A percentile compares a stretch with the other conserved stretches of the same genome.
Conservation (phyloP, 495 filamentous ascomycete species). For the Hypoxylon perforatum region DNA sequence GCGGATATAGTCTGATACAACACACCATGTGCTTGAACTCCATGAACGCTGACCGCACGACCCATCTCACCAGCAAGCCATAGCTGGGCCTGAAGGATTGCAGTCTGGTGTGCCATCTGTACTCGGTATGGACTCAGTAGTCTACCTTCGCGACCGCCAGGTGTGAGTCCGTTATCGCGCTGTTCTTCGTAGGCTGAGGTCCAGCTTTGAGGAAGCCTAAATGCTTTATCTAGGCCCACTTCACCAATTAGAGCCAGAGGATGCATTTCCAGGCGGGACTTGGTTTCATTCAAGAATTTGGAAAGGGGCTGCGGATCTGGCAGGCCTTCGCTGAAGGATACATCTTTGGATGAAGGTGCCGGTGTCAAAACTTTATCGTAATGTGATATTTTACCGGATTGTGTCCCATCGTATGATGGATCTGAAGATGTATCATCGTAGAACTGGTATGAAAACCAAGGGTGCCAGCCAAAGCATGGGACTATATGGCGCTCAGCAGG, state of each 20-base stretch:
- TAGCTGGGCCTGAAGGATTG: slow-evolving; percentile 83
- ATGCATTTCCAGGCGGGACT: slow-evolving; percentile 67
- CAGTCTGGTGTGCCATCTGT: slow-evolving; percentile 79
- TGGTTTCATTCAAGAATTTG: slow-evolving; percentile 72
- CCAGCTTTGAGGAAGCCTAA: slow-evolving; percentile 80
- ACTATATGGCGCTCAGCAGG: slow-evolving; percentile 59
- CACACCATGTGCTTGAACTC: slow-evolving; percentile 88
- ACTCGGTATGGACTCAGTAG: slow-evolving; percentile 79
- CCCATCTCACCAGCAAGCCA: slow-evolving; percentile 83
- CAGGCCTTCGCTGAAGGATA: slow-evolving; percentile 71
- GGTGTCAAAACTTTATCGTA: slow-evolving; percentile 76
- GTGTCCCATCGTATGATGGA: slow-evolving; percentile 49
- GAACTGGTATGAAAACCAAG: slow-evolving; percentile 95
- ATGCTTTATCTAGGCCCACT: slow-evolving; percentile 86
- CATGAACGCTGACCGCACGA: slow-evolving; percentile 86
- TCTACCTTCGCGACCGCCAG: slow-evolving; percentile 84
- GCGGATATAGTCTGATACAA: slow-evolving; percentile 79
- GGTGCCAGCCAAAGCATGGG: slow-evolving; percentile 97
- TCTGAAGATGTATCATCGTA: slow-evolving; percentile 67
- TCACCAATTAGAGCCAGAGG: slow-evolving; percentile 85
- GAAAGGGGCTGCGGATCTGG: slow-evolving; percentile 78
- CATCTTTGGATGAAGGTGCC: slow-evolving; percentile 60
- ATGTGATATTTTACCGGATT: slow-evolving; percentile 69
- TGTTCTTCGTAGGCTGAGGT: slow-evolving; percentile 40
- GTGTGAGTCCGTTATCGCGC: slow-evolving; percentile 69